These are phyloP conservation scores for Rhododendron kiyosumense DNA, from an alignment of 148 eudicot species.

Conservation along the genomic window DNA sequence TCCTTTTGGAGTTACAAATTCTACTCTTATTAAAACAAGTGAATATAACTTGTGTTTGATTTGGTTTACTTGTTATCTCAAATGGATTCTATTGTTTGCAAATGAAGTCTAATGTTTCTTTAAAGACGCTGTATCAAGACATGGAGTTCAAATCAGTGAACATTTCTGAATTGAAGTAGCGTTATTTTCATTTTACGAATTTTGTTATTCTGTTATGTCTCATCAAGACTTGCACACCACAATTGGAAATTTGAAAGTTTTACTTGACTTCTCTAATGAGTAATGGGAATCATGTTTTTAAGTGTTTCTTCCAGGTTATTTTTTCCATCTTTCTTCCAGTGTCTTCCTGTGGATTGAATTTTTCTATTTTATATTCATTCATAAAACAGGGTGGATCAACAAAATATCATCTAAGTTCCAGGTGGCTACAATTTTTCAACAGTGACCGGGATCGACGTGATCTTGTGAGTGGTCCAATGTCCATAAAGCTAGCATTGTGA, in stretches of 20 bases:
- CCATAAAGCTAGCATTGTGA: background rate
- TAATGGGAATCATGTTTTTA: background rate
- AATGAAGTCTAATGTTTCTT: background rate
- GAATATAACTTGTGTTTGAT: background rate
- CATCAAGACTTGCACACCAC: background rate
- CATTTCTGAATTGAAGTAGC: background rate
- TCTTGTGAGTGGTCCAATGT: constrained; percentile 60
- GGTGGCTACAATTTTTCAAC: constrained; percentile 89
- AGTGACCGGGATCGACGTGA: constrained; percentile 98
- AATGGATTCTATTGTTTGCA: background rate
- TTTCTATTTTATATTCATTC: constrained; percentile 11
- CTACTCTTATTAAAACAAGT: background rate
- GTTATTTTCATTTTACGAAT: background rate
- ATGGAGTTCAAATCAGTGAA: background rate
- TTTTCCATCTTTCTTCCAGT: background rate
- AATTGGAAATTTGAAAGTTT: background rate
- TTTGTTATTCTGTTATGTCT: background rate
- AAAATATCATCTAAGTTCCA: constrained; percentile 85
- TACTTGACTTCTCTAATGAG: background rate
- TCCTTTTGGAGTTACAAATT: background rate
- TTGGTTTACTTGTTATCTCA: background rate
- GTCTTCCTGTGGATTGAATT: background rate
- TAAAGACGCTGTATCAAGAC: background rate
- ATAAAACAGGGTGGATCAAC: constrained; percentile 87
- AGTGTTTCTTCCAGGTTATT: background rate